Evolutionary conservation across 257 asterid genomes (phyloP), one percentile per base, ranked within the genome.

Genomic region (Orobanche coerulescens): DNA sequence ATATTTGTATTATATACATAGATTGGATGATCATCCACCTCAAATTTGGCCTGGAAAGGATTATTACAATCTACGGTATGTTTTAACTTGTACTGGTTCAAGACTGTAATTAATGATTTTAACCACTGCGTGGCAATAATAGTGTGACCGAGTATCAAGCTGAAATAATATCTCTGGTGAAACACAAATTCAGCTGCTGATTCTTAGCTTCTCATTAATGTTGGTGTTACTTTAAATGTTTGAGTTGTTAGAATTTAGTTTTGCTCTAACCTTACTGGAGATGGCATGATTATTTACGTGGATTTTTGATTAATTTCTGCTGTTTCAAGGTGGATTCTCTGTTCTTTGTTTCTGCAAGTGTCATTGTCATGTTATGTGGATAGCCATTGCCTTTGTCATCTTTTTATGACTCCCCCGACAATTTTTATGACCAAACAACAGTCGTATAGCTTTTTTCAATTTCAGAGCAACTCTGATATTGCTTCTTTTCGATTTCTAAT

Each of bases 31-130:
- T 72, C 71, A 71, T 30, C 90, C 97, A n/a, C 76, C 97, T 79
- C 64, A 51, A 22, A 44, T 76, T 67, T 90, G 95, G 95, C 97
- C 95, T 66, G 97, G 97, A 76, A 90, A 86, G 77, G 97, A 86
- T 75, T 90, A 86, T 73, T 90, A 86, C 74, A 90, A 86, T 77
- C 97, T 95, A 70, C 86, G 95, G 96, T 88, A 70, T 44, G 58
- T 61, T 70, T 37, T 42, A 56, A 26, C 28, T 10, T 48, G 31
- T 64, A 42, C 57, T 60, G 62, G 52, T 75, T 49, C 57, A 36
- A 42, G 19, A 44, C 5, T 5, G 28, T n/a, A n/a, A n/a, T n/a
- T n/a, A n/a, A n/a, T n/a, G n/a, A n/a, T n/a, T n/a, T n/a, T n/a
- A n/a, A n/a, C n/a, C n/a, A 4, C 40, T 42, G 12, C 19, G 25